Base-by-base conservation (phyloP, 202 grass and related monocot species). In the Eragrostis tef region DNA sequence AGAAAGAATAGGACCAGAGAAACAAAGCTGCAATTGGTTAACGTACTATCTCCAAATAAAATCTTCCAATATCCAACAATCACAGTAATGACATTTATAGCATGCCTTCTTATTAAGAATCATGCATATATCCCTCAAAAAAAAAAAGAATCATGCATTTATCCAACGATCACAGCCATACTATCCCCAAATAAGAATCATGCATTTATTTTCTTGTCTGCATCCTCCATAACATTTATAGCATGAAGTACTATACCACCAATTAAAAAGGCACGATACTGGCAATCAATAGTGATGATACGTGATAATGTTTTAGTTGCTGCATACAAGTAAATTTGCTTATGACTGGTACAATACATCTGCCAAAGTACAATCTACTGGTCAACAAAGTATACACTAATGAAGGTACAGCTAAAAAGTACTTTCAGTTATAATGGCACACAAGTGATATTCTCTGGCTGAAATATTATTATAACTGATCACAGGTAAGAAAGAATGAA, bases 401-500 rank as follows among this genome's bases (percentile, higher is more conserved):
- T 52, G 19, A 76, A 69, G 11, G 36, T 49, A 62, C 14, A 52
- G 15, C 17, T 21, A 59, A 56, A n/a, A 11, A 39, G 20, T 68
- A 42, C 6, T 59, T 19, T 67, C 17, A 68, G 58, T 24, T 67
- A 7, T 57, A 65, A 57, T 4, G 7, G 50, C 53, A 66, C 16
- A 9, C 24, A 43, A 43, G 36, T 43, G 20, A 13, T 61, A 5
- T 14, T 16, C 8, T 59, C 13, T 39, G 68, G 39, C 41, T 66
- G 43, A 16, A 15, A 36, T 22, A 58, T 25, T 24, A 60, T 46
- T 22, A 41, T 15, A 70, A 78, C 29, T 29, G 25, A 42, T 74
- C 48, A 44, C 19, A 74, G 20, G 25, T 20, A 60, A 56, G 24
- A 76, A 86, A 44, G 29, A 64, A 83, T 78, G 15, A 11, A 11